Evolutionary conservation across 495 filamentous ascomycete species (phyloP).

Genomic region (Aspergillus nidulans): DNA sequence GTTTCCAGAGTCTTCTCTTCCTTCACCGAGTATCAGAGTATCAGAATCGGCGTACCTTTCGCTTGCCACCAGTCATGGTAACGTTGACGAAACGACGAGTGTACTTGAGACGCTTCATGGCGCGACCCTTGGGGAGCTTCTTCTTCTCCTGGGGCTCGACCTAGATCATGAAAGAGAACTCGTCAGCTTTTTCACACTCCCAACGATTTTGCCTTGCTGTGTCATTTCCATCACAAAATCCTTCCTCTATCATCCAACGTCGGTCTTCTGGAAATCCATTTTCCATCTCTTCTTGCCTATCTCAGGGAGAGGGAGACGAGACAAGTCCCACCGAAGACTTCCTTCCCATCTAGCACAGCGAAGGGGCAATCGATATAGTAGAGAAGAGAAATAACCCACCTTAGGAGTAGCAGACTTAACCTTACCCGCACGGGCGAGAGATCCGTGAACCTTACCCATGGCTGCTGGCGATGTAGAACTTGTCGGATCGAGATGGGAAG

Average conservation of each 20-base stretch:
- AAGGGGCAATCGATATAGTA: not conserved
- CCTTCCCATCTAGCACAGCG: not conserved
- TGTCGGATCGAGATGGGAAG: constrained; percentile 21
- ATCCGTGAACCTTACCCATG: constrained; percentile 35
- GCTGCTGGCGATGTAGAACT: constrained; percentile 23
- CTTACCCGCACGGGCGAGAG: constrained; percentile 93
- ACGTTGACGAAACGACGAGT: constrained; percentile 99
- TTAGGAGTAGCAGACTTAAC: constrained; percentile 91
- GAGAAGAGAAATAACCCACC: constrained; percentile 44
- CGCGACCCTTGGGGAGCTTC: constrained; percentile 86
- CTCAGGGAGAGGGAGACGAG: too few relatives aligned
- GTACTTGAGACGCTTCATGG: constrained; percentile 96
- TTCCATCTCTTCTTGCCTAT: not conserved
- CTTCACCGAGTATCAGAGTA: not conserved
- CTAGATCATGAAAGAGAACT: constrained; percentile 21
- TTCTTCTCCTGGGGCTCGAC: constrained; percentile 44
- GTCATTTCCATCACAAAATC: not conserved
- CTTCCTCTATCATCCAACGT: not conserved
- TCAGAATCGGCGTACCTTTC: constrained; percentile 65
- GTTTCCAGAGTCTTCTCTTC: constrained; percentile 2
- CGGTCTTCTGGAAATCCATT: too few relatives aligned
- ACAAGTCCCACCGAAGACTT: too few relatives aligned
- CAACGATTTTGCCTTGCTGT: not conserved
- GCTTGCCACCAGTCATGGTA: constrained; percentile 97
- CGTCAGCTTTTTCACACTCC: constrained; percentile 7